These are phyloP conservation scores for Diplodia mutila DNA, from an alignment of 2,329 filamentous ascomycete species.

Conservation along the genomic window DNA sequence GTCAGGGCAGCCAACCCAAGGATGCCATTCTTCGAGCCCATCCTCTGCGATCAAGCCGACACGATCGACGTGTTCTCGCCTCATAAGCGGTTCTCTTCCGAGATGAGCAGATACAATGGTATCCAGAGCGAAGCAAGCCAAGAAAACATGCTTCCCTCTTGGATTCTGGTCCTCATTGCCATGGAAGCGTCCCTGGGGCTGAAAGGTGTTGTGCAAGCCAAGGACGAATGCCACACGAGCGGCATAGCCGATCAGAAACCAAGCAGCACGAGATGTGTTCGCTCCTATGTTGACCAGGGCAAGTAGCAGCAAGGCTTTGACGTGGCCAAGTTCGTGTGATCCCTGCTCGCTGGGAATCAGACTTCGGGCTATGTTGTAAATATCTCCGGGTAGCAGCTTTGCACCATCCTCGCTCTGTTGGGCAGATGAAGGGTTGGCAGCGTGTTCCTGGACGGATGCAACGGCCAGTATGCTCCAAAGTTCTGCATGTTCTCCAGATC, in stretches of 20 bases:
- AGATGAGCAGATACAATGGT: slow-evolving; percentile 59
- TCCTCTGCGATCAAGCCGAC: slow-evolving; percentile 63
- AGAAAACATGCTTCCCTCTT: slow-evolving; percentile 49
- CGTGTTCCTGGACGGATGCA: slow-evolving; percentile 39
- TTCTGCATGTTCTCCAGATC: slow-evolving; percentile 47
- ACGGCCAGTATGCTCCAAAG: slow-evolving; percentile 52
- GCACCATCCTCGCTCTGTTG: slow-evolving; percentile 13
- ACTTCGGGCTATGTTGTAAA: slow-evolving; percentile 36
- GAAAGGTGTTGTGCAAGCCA: slow-evolving; percentile 36
- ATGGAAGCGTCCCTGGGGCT: neutral
- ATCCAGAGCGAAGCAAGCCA: slow-evolving; percentile 67
- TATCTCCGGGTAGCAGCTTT: slow-evolving; percentile 29
- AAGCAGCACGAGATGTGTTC: slow-evolving; percentile 61
- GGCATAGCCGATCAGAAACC: slow-evolving; percentile 68
- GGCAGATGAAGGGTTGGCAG: slow-evolving; percentile 17
- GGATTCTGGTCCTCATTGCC: slow-evolving; percentile 38
- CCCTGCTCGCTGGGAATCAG: slow-evolving; percentile 40
- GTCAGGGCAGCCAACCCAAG: slow-evolving; percentile 63
- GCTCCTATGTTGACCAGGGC: slow-evolving; percentile 66
- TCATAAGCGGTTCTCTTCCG: slow-evolving; percentile 56
- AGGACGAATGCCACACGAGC: slow-evolving; percentile 54
- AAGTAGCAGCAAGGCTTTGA: slow-evolving; percentile 53
- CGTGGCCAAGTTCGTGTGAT: slow-evolving; percentile 43
- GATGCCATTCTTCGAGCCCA: slow-evolving; percentile 74
- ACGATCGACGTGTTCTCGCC: slow-evolving; percentile 51